These are phyloP conservation scores for Cunninghamia lanceolata DNA, from an alignment of 75 land plant species.

Conservation along the genomic window DNA sequence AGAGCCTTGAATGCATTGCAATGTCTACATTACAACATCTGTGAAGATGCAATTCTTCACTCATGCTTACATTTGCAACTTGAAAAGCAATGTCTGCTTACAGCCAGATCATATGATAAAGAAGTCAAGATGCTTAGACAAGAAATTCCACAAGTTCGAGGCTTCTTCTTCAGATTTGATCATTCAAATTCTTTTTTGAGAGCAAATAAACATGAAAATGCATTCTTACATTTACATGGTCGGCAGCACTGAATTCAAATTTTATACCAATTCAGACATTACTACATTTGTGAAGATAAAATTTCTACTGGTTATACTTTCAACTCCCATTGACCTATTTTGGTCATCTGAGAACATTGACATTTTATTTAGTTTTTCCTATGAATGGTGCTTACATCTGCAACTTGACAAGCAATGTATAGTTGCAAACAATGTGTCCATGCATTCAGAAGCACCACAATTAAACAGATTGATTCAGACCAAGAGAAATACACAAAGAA, in stretches of 20 bases:
- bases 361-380: background rate
- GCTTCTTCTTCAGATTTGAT: background rate
- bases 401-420: background rate
- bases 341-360: background rate
- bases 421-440: background rate
- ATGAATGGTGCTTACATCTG: background rate
- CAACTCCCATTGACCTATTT: background rate
- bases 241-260: background rate
- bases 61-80: background rate
- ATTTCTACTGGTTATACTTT: background rate
- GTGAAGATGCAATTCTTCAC: background rate
- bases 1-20: background rate
- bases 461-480: background rate
- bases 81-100: background rate
- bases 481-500: background rate
- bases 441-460: background rate
- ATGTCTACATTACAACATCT: background rate
- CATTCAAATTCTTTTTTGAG: background rate
- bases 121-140: background rate
- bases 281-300: background rate
- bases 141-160: background rate
- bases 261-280: background rate
- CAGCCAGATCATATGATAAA: background rate
- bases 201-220: background rate
- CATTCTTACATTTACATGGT: background rate